Percentiles rank a stretch among this genome's conserved stretches.
These are phyloP conservation scores for Tetradesmus obliquus DNA, from an alignment of 139 green algal species.

Conservation along the genomic window DNA sequence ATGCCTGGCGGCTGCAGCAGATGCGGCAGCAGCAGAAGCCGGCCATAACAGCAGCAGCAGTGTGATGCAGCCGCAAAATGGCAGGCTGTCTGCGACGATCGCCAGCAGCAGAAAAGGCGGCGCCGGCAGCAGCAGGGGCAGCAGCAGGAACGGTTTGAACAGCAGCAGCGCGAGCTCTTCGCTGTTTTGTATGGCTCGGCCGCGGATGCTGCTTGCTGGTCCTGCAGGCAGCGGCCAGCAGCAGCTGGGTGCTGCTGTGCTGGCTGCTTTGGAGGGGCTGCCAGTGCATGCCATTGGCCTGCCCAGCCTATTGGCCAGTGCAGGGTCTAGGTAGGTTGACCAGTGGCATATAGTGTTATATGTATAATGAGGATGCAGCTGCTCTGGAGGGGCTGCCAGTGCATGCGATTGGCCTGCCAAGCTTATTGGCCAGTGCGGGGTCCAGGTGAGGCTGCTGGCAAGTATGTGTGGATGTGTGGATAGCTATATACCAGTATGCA, in stretches of 20 bases:
- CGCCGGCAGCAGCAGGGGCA: neutral
- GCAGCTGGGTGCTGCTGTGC: conserved; percentile 80
- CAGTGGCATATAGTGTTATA: neutral
- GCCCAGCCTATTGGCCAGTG: conserved; percentile 82
- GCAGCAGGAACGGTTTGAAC: neutral
- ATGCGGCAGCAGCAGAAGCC: neutral
- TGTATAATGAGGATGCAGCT: conserved; percentile 40
- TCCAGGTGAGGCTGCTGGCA: conserved; percentile 44
- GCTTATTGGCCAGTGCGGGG: conserved; percentile 80
- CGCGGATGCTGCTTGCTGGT: conserved; percentile 79
- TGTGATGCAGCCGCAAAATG: neutral
- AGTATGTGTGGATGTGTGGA: neutral
- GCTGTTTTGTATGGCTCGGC: conserved; percentile 57
- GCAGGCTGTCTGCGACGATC: conserved; percentile 9
- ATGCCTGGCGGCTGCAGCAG: conserved; percentile 54
- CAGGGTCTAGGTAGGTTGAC: conserved; percentile 54
- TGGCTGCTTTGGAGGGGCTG: conserved; percentile 88
- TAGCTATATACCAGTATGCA: too few relatives aligned
- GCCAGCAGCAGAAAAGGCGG: conserved; percentile 20
- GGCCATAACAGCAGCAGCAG: conserved; percentile 10
- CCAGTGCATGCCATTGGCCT: conserved; percentile 85
- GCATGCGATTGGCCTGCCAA: conserved; percentile 83
- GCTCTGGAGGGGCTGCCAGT: conserved; percentile 87
- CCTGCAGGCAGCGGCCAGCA: conserved; percentile 69
- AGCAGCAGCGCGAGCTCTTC: neutral